These are phyloP conservation scores for Candida ipomoeae DNA, from an alignment of 805 yeast species.

Conservation along the genomic window DNA sequence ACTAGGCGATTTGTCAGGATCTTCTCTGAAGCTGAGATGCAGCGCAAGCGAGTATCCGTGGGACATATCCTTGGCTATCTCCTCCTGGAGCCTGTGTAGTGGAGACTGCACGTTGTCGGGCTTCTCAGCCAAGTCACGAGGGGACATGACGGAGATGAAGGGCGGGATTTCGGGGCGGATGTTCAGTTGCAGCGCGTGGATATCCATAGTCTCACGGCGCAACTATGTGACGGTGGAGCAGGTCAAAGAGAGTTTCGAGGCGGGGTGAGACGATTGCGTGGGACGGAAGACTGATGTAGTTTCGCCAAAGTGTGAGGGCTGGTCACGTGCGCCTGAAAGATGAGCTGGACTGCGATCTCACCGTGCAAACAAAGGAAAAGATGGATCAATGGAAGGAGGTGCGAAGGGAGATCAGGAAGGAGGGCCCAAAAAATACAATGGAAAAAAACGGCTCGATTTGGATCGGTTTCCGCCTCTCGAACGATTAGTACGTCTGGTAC, in stretches of 20 bases:
- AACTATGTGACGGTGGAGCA: not conserved
- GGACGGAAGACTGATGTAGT: not conserved
- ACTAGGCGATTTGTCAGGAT: not conserved
- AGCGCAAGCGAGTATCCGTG: not conserved
- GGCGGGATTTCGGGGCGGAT: not conserved
- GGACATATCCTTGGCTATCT: constrained; percentile 11
- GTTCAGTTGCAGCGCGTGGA: not conserved
- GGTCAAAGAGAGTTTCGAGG: not conserved
- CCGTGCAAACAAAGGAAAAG: not conserved
- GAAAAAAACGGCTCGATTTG: too few relatives aligned
- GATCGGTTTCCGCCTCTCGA: too few relatives aligned
- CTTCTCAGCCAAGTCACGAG: constrained; percentile 1
- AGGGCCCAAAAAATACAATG: too few relatives aligned
- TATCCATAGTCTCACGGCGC: not conserved
- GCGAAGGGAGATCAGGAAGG: too few relatives aligned
- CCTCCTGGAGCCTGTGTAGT: constrained; percentile 17
- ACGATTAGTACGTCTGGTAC: not conserved
- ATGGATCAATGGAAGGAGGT: not conserved
- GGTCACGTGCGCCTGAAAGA: not conserved
- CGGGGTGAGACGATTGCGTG: not conserved
- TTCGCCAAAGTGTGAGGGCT: not conserved
- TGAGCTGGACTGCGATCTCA: not conserved
- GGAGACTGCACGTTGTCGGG: constrained; percentile 16
- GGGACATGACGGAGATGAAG: not conserved
- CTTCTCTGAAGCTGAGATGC: not conserved